Evolutionary conservation across 1,139 yeast genomes (phyloP).

Genomic region (Debaryomycetaceae sp.): DNA sequence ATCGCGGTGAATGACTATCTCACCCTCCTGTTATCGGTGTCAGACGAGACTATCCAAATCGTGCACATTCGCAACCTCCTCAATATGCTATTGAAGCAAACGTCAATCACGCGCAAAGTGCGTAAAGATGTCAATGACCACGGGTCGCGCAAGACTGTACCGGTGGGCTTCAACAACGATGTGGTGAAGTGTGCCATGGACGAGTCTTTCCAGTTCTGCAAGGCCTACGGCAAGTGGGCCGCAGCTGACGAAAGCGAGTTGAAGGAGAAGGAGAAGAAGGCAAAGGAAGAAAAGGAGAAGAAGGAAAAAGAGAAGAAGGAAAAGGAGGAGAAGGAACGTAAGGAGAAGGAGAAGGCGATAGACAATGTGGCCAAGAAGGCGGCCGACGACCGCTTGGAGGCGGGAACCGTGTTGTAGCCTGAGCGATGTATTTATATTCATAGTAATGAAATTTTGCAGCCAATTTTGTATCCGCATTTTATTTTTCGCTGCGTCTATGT

Average conservation of each 20-base stretch:
- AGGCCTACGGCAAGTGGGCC: conserved; percentile 14
- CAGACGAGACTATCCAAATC: conserved; percentile 32
- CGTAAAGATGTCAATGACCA: not conserved
- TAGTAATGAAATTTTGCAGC: no score
- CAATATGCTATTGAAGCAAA: conserved; percentile 14
- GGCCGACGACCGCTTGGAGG: not conserved
- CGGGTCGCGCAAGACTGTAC: conserved; percentile 7
- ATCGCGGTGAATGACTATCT: conserved; percentile 23
- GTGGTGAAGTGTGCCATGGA: conserved; percentile 29
- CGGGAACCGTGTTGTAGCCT: no score
- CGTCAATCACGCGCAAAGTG: conserved; percentile 1
- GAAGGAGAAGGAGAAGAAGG: conserved; percentile 3
- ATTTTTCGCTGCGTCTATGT: no score
- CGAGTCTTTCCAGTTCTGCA: conserved; percentile 23
- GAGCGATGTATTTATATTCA: no score
- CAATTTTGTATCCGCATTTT: no score
- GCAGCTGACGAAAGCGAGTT: conserved; percentile 8
- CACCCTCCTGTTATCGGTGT: conserved; percentile 29
- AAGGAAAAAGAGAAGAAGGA: conserved; percentile 4
- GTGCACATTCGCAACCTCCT: conserved; percentile 30
- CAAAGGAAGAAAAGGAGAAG: conserved; percentile 2
- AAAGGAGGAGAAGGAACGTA: conserved; percentile 3
- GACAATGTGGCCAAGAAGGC: not conserved
- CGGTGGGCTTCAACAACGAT: conserved; percentile 24
- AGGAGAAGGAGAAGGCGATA: conserved; percentile 1